Conservation (phyloP, 495 filamentous ascomycete genomes). For the Hypoxylon intermedium region DNA sequence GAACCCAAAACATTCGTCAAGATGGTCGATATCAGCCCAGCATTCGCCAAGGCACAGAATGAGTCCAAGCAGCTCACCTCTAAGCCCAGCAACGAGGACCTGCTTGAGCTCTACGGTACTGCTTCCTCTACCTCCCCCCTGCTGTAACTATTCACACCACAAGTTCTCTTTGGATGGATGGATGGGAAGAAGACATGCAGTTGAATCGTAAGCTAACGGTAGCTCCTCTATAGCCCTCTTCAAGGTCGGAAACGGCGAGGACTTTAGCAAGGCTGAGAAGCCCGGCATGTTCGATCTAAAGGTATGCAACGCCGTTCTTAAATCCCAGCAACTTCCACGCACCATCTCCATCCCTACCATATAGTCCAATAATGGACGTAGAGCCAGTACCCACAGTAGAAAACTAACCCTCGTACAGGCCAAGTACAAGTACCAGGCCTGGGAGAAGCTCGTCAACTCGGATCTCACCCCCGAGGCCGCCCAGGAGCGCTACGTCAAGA, state of each 20-base stretch:
- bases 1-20: conserved; percentile 25
- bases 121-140: neutral
- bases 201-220: conserved; percentile 12
- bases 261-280: conserved; percentile 50
- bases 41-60: conserved; percentile 66
- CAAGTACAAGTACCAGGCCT: conserved; percentile 80
- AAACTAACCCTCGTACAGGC: conserved; percentile 53
- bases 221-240: conserved; percentile 50
- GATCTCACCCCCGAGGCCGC: conserved; percentile 65
- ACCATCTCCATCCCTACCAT: neutral
- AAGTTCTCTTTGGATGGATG: no score
- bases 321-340: neutral
- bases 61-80: conserved; percentile 69
- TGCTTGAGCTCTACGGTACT: conserved; percentile 61
- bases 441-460: conserved; percentile 68
- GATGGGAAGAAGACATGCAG: neutral
- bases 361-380: no score
- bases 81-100: conserved; percentile 64
- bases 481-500: conserved; percentile 76
- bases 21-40: conserved; percentile 54
- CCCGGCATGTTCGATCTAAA: conserved; percentile 64
- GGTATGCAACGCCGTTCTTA: conserved; percentile 49
- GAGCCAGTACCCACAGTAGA: no score
- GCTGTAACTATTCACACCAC: neutral
- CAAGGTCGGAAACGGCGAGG: conserved; percentile 60